Evolutionary conservation across 2,329 filamentous ascomycete species (phyloP).

Genomic region (Fusarium denticulatum): DNA sequence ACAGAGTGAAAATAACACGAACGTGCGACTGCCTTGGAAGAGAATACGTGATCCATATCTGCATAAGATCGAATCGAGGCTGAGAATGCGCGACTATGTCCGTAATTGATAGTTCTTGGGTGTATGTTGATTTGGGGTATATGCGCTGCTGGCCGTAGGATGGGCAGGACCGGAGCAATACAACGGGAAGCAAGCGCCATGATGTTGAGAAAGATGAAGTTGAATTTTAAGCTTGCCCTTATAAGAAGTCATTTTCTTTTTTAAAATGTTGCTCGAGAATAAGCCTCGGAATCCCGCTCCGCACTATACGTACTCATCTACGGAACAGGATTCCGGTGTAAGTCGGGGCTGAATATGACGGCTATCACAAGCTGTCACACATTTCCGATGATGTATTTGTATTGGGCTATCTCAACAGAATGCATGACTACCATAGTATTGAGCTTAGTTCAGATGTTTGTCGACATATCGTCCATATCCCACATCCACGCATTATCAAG

Average conservation of each 20-base stretch:
- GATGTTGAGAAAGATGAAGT: not conserved
- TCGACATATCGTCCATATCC: conserved; percentile 11
- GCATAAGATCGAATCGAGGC: not conserved
- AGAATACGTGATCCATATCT: conserved; percentile 23
- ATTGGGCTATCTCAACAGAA: not conserved
- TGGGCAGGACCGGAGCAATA: not conserved
- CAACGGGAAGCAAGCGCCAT: not conserved
- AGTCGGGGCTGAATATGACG: not conserved
- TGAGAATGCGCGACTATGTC: not conserved
- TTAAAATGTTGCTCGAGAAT: not conserved
- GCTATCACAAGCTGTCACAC: not conserved
- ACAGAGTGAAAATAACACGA: not conserved
- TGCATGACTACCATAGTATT: not conserved
- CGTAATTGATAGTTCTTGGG: not conserved
- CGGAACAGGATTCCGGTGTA: conserved; percentile 14
- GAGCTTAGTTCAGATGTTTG: not conserved
- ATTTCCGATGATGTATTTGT: not conserved
- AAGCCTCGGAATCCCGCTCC: conserved; percentile 11
- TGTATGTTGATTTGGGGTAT: not conserved
- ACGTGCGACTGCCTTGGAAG: conserved; percentile 15
- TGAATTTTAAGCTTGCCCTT: not conserved
- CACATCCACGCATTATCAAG: conserved; percentile 29
- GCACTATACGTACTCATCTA: not conserved
- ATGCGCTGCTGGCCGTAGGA: not conserved
- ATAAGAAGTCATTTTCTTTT: not conserved